A percentile compares a stretch with the other conserved stretches of the same genome.
phyloP scores from a whole-genome alignment of 2,329 filamentous ascomycete genomes.

The Cladosporium halotolerans region DNA sequence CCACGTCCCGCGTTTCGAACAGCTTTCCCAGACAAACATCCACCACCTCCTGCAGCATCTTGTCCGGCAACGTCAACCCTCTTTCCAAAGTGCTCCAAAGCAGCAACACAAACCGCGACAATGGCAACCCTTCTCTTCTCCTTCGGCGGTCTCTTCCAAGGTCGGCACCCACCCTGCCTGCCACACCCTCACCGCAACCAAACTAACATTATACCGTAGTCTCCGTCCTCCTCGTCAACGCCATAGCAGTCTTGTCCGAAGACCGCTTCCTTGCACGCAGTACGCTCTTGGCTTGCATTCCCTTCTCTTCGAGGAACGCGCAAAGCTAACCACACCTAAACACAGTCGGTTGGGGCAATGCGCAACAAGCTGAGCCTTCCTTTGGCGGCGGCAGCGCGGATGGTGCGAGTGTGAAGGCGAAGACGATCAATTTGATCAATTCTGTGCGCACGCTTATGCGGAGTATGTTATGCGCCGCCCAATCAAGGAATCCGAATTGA shows the following conservation, averaged over 20 bases:
- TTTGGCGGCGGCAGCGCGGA: slow-evolving; percentile 69
- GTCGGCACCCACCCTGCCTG: slow-evolving; percentile 33
- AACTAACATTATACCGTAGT: slow-evolving; percentile 44
- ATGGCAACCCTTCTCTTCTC: slow-evolving; percentile 55
- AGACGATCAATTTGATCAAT: slow-evolving; percentile 82
- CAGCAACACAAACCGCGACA: neutral
- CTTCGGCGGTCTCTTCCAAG: slow-evolving; percentile 67
- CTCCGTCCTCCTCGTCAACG: slow-evolving; percentile 82
- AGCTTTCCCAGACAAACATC: neutral
- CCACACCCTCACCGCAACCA: slow-evolving; percentile 18
- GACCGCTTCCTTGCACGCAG: slow-evolving; percentile 83
- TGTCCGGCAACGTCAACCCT: neutral
- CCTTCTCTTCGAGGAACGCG: neutral
- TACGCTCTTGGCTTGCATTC: slow-evolving; percentile 37
- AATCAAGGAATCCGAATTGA: too few relatives aligned
- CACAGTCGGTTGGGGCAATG: slow-evolving; percentile 68
- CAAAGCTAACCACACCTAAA: neutral
- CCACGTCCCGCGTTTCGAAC: slow-evolving; percentile 1
- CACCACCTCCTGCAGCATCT: slow-evolving; percentile 1
- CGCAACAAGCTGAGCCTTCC: slow-evolving; percentile 57
- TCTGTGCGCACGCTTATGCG: slow-evolving; percentile 88
- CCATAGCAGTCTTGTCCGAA: slow-evolving; percentile 88
- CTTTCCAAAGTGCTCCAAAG: neutral
- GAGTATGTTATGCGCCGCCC: slow-evolving; percentile 53
- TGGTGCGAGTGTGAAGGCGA: slow-evolving; percentile 75